Evolutionary conservation across 2,329 filamentous ascomycete species (phyloP).

Genomic region (Xylaria multiplex): DNA sequence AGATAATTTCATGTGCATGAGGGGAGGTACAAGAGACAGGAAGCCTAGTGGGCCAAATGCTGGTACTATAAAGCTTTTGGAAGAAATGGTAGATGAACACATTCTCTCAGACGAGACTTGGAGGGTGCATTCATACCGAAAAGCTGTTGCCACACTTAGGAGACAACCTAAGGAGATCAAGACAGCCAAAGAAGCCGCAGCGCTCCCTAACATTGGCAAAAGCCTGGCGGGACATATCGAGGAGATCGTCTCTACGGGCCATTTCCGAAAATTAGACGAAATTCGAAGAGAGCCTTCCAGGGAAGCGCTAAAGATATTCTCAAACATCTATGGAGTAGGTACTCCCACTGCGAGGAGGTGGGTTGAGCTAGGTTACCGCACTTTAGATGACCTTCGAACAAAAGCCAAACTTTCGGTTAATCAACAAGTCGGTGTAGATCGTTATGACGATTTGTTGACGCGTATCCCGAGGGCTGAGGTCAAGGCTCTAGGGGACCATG

Average conservation of each 20-base stretch:
- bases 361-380: slow-evolving; percentile 78
- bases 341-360: slow-evolving; percentile 75
- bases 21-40: slow-evolving; percentile 58
- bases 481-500: slow-evolving; percentile 71
- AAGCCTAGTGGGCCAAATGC: slow-evolving; percentile 73
- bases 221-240: slow-evolving; percentile 86
- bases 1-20: slow-evolving; percentile 65
- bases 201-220: slow-evolving; percentile 74
- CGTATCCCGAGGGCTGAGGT: slow-evolving; percentile 84
- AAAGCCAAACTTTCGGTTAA: slow-evolving; percentile 72
- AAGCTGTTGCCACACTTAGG: slow-evolving; percentile 77
- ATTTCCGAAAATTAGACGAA: slow-evolving; percentile 76
- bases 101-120: slow-evolving; percentile 78
- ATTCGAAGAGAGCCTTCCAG: slow-evolving; percentile 74
- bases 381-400: slow-evolving; percentile 74
- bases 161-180: slow-evolving; percentile 71
- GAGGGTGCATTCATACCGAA: slow-evolving; percentile 79
- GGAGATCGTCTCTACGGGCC: slow-evolving; percentile 82
- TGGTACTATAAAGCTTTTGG: slow-evolving; percentile 78
- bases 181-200: slow-evolving; percentile 74
- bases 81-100: slow-evolving; percentile 84
- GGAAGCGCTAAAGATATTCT: slow-evolving; percentile 72
- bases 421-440: slow-evolving; percentile 80
- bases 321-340: slow-evolving; percentile 83
- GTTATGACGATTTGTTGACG: slow-evolving; percentile 80